Evolutionary conservation across 805 yeast species (phyloP).

Genomic region (Danielozyma ontarioensis): DNA sequence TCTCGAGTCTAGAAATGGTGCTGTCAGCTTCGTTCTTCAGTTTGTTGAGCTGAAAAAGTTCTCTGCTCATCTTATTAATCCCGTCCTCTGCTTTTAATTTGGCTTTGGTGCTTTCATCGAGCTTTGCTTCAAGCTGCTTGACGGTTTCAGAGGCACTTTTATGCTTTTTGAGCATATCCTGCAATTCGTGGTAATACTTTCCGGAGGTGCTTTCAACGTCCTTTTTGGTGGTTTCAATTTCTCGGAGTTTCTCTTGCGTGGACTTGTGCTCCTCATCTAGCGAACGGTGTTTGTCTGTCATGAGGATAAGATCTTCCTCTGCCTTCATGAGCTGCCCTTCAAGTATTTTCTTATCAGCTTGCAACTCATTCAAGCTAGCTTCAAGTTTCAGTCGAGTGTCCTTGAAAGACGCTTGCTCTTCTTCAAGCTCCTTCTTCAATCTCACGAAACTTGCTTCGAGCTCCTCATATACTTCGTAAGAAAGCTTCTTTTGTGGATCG

Average conservation of each 20-base stretch:
- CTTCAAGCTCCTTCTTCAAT: conserved; percentile 17
- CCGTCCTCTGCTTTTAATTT: conserved; percentile 77
- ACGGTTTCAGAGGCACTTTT: conserved; percentile 17
- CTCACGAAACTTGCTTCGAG: conserved; percentile 32
- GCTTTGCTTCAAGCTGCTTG: conserved; percentile 25
- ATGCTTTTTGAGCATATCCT: conserved; percentile 22
- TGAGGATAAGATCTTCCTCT: conserved; percentile 12
- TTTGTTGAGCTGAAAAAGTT: conserved; percentile 60
- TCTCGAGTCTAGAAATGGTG: conserved; percentile 37
- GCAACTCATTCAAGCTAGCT: conserved; percentile 11
- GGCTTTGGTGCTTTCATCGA: conserved; percentile 30
- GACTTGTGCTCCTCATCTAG: conserved; percentile 14
- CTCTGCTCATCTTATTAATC: conserved; percentile 85
- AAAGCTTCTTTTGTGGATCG: conserved; percentile 64
- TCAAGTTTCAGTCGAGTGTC: conserved; percentile 13
- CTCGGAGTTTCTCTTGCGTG: conserved; percentile 15
- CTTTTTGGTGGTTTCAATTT: conserved; percentile 24
- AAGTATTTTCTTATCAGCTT: conserved; percentile 17
- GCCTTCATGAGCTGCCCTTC: conserved; percentile 12
- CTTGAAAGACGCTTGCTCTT: too few species aligned
- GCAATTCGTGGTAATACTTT: conserved; percentile 25
- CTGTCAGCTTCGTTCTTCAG: conserved; percentile 51
- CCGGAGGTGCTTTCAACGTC: conserved; percentile 25
- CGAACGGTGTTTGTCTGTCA: conserved; percentile 15
- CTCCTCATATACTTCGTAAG: conserved; percentile 55